Base-by-base conservation (phyloP, 2,329 filamentous ascomycete species). In the Phoma sp. region DNA sequence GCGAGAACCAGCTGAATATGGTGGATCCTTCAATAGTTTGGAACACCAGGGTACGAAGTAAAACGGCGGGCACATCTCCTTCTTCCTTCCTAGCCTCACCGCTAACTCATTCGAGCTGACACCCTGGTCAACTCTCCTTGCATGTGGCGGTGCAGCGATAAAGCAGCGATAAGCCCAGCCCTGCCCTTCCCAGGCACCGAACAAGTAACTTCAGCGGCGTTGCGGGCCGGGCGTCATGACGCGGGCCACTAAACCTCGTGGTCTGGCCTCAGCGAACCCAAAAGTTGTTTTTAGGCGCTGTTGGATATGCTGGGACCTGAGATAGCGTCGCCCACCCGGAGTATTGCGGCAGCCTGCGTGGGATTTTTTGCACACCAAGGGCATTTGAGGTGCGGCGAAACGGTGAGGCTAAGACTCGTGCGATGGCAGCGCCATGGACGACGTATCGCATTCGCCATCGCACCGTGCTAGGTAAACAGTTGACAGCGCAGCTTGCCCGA, bases 71-170 rank as follows among this genome's bases (percentile, higher is more conserved):
- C 25, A 37, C 19, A 2, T 47, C 33, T 46, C 47, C 39, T 51
- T 55, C 43, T 55, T 43, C 32, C 9, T 32, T 43, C 17, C 17
- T 51, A 43, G 46, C 29, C 41, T 21, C 43, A 37, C 37, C 32
- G 46, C 17, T 15, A 43, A 31, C 17, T 7, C 32, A 17, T 17
- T 43, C 51, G 29, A 37, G 9, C 10, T 10, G 17, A 6, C 13
- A 6, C 12, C 12, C 25, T 44, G 27, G 29, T 33, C 9, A n/a
- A 38, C 15, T 8, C 15, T 33, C 48, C 54, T 45, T 57, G 43
- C 33, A 9, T 46, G 54, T 57, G 54, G 54, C 54, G 37, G 54
- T 57, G 54, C 54, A 52, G 27, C 9, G 24, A 17, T 39, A 51
- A 25, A 50, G 46, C 37, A 29, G 52, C 52, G 47, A 51, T 41